Percentiles rank a stretch among this genome's conserved stretches.
Conservation (phyloP, 78 protist species). For the Trichosphaerium sp. region DNA sequence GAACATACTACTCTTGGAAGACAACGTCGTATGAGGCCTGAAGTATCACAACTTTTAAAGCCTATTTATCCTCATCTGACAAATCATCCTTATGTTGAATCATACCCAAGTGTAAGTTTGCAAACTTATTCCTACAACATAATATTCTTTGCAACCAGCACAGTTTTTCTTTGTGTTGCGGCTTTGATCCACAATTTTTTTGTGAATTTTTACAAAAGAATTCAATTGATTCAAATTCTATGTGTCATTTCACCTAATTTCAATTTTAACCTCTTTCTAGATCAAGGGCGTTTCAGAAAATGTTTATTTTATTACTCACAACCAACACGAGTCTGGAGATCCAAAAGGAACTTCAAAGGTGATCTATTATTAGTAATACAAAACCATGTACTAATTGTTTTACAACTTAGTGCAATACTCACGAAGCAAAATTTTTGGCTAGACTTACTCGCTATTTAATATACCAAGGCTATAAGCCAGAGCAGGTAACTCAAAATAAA, state of each 20-base stretch:
- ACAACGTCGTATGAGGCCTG: conserved; percentile 52
- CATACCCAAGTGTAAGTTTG: not conserved
- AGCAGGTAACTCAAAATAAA: not conserved
- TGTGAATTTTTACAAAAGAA: too few species aligned
- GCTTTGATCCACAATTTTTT: too few species aligned
- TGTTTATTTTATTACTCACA: conserved; percentile 42
- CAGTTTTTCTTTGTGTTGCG: too few species aligned
- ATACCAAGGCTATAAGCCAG: conserved; percentile 24
- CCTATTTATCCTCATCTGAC: not conserved
- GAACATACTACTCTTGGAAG: not conserved
- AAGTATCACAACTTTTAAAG: conserved; percentile 3
- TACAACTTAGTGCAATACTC: conserved; percentile 16
- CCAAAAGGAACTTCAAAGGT: too few species aligned
- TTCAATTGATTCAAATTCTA: too few species aligned
- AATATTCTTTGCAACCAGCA: too few species aligned
- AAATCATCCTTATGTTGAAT: not conserved
- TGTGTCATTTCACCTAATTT: too few species aligned
- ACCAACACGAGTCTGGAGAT: conserved; percentile 6
- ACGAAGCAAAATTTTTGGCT: conserved; percentile 32
- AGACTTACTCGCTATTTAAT: conserved; percentile 10
- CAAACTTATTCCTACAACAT: too few species aligned
- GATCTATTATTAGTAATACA: too few species aligned
- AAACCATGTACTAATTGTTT: too few species aligned
- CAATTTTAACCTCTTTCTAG: not conserved
- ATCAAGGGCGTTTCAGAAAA: conserved; percentile 19